Percentiles rank a stretch among this genome's conserved stretches.
Evolutionary conservation across 805 yeast species (phyloP).

Genomic region (Metschnikowia amazonensis): DNA sequence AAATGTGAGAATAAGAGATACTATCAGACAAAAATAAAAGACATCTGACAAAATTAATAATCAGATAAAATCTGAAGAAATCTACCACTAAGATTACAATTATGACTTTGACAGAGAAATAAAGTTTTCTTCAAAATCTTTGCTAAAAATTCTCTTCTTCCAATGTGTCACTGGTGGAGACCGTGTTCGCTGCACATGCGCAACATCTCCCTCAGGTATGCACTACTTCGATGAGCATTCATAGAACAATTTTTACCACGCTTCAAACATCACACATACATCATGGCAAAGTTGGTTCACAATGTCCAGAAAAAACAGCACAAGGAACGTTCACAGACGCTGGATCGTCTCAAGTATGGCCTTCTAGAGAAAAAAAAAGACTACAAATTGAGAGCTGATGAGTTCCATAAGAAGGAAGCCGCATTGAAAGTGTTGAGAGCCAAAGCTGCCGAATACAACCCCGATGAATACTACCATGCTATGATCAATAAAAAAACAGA

Average conservation of each 20-base stretch:
- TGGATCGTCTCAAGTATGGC: constrained; percentile 69
- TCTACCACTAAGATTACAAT: too few relatives aligned
- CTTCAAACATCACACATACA: background rate
- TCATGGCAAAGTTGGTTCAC: constrained; percentile 78
- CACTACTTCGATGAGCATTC: constrained; percentile 15
- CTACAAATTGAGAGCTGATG: constrained; percentile 48
- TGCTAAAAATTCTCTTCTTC: too few relatives aligned
- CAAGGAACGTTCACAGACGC: constrained; percentile 86
- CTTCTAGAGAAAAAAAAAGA: constrained; percentile 82
- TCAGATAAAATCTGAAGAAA: too few relatives aligned
- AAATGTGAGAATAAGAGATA: too few relatives aligned
- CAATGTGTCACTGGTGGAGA: background rate
- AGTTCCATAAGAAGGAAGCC: constrained; percentile 56
- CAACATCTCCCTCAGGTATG: constrained; percentile 7
- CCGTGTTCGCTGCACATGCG: background rate
- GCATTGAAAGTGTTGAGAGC: constrained; percentile 66
- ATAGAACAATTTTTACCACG: background rate
- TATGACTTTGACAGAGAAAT: too few relatives aligned
- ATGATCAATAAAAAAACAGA: constrained; percentile 76
- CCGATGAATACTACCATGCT: constrained; percentile 95
- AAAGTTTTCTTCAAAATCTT: too few relatives aligned
- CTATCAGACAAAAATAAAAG: too few relatives aligned
- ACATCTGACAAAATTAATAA: too few relatives aligned
- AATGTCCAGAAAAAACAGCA: constrained; percentile 96
- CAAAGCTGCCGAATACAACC: constrained; percentile 74